These are phyloP conservation scores for Protomyces inouyei DNA, from an alignment of 1,139 yeast species.

Conservation along the genomic window DNA sequence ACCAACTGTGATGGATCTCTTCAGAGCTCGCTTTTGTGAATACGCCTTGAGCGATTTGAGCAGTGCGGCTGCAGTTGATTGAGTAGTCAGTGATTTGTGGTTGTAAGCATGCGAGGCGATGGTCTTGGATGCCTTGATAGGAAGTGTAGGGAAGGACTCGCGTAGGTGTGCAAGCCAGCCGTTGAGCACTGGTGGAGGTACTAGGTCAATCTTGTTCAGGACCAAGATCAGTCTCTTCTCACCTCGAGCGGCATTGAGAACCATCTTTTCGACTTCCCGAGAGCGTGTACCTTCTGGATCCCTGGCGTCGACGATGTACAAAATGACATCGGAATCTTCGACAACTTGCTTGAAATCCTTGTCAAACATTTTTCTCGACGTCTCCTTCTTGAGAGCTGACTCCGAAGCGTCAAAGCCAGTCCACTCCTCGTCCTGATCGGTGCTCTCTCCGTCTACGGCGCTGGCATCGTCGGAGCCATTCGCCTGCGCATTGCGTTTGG, in stretches of 20 bases:
- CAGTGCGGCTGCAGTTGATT: slow-evolving; percentile 67
- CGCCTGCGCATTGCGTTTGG: slow-evolving; percentile 62
- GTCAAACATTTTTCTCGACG: slow-evolving; percentile 74
- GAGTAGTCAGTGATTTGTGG: slow-evolving; percentile 57
- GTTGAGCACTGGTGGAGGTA: slow-evolving; percentile 76
- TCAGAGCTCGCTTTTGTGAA: slow-evolving; percentile 75
- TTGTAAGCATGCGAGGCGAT: slow-evolving; percentile 66
- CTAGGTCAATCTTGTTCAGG: slow-evolving; percentile 84
- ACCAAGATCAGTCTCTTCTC: slow-evolving; percentile 81
- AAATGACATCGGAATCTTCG: slow-evolving; percentile 81
- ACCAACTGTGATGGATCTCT: slow-evolving; percentile 90
- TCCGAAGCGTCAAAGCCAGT: slow-evolving; percentile 42
- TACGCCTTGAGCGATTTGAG: slow-evolving; percentile 79
- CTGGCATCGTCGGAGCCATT: slow-evolving; percentile 44
- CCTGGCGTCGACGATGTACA: slow-evolving; percentile 93
- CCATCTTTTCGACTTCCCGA: slow-evolving; percentile 82
- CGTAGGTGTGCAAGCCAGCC: slow-evolving; percentile 80
- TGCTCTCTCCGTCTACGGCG: slow-evolving; percentile 40
- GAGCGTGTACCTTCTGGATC: slow-evolving; percentile 96
- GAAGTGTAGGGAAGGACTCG: slow-evolving; percentile 84
- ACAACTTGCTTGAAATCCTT: slow-evolving; percentile 75
- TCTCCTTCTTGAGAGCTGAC: slow-evolving; percentile 46
- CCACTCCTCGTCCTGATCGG: slow-evolving; percentile 40
- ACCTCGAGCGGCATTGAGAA: slow-evolving; percentile 58
- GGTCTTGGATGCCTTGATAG: slow-evolving; percentile 57